A percentile compares a stretch with the other conserved stretches of the same genome.
phyloP scores from a whole-genome alignment of 352 stramenopile genomes.

The Phytophthora pinifolia region DNA sequence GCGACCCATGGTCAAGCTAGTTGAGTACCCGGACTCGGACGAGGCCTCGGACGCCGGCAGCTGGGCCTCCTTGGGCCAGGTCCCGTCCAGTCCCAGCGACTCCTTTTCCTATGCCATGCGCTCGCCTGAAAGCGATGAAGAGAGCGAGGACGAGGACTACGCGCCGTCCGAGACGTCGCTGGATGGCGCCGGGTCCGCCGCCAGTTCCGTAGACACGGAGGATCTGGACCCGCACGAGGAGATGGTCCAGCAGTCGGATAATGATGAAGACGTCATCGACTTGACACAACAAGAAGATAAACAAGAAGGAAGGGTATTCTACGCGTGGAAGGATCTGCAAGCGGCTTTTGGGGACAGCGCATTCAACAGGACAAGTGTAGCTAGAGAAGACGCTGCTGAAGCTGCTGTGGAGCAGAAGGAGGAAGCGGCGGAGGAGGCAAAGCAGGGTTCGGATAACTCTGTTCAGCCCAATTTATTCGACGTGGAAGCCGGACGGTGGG shows the following conservation, averaged over 20 bases:
- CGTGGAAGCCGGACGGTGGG: conserved; percentile 10
- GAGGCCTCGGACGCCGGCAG: conserved; percentile 19
- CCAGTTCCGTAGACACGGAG: conserved; percentile 26
- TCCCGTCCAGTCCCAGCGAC: conserved; percentile 30
- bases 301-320: conserved; percentile 8
- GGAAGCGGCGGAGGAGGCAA: neutral
- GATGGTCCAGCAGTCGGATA: neutral
- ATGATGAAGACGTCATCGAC: conserved; percentile 12
- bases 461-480: conserved; percentile 9
- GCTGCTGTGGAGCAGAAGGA: neutral
- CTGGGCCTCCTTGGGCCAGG: conserved; percentile 35
- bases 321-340: conserved; percentile 29
- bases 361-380: conserved; percentile 26
- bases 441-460: neutral
- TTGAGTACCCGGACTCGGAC: conserved; percentile 57
- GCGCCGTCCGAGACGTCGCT: conserved; percentile 25
- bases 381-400: neutral
- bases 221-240: conserved; percentile 26
- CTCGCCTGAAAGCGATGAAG: conserved; percentile 9
- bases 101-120: conserved; percentile 34
- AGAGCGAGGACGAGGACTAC: conserved; percentile 34
- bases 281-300: conserved; percentile 6
- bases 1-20: conserved; percentile 37
- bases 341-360: conserved; percentile 22
- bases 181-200: conserved; percentile 12